phyloP scores from a whole-genome alignment of 306 rosid genomes.

The Acacia acuminata region DNA sequence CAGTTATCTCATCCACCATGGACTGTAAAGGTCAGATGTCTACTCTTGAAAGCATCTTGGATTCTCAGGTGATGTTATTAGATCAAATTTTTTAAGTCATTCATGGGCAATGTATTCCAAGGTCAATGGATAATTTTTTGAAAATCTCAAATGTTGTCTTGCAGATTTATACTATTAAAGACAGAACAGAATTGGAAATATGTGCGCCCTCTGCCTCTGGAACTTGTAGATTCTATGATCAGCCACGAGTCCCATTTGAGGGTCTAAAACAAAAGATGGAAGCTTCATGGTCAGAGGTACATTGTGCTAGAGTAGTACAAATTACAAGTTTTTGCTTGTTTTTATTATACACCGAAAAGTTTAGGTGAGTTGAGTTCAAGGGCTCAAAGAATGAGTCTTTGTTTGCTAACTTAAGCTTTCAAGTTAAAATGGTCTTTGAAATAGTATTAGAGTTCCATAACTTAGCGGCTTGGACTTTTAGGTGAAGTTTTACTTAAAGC shows the following conservation, averaged over 20 bases:
- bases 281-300: constrained; percentile 55
- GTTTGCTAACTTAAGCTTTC: neutral
- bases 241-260: constrained; percentile 26
- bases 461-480: neutral
- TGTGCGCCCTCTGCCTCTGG: constrained; percentile 55
- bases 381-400: neutral
- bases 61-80: constrained; percentile 51
- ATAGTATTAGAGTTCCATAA: neutral
- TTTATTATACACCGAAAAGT: too few relatives aligned
- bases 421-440: neutral
- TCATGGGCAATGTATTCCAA: neutral
- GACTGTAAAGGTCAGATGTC: constrained; percentile 66
- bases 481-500: neutral
- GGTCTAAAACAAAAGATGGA: constrained; percentile 56
- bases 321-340: neutral
- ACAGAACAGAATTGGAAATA: constrained; percentile 49
- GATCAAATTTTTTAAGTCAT: neutral
- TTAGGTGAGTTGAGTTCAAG: too few relatives aligned
- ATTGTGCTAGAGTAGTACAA: neutral
- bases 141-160: constrained; percentile 18
- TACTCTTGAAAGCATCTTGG: constrained; percentile 62
- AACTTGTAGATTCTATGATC: constrained; percentile 52
- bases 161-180: constrained; percentile 60
- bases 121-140: constrained; percentile 8
- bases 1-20: constrained; percentile 58